phyloP scores from a whole-genome alignment of 371 early-diverging fungal species.

The Mucor circinelloides region DNA sequence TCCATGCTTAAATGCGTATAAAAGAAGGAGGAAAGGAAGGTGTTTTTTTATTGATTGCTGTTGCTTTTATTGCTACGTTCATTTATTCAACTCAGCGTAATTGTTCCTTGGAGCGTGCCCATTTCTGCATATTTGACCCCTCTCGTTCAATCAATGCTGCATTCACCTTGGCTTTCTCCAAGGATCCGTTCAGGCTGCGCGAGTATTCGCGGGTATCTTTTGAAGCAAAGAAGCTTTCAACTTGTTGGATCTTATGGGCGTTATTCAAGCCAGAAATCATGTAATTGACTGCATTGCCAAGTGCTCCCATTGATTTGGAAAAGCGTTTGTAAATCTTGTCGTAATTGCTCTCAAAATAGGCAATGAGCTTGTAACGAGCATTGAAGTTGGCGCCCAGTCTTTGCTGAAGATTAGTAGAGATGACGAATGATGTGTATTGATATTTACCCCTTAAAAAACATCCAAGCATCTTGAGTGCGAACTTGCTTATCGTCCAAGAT shows the following conservation, averaged over 20 bases:
- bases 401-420: background rate
- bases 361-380: constrained; percentile 70
- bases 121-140: constrained; percentile 30
- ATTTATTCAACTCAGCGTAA: background rate
- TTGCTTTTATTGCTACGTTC: background rate
- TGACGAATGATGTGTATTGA: background rate
- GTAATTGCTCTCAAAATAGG: constrained; percentile 77
- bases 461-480: constrained; percentile 80
- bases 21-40: background rate
- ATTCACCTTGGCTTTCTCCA: constrained; percentile 78
- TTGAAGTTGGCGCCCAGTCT: constrained; percentile 53
- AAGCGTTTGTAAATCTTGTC: constrained; percentile 66
- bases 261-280: constrained; percentile 66
- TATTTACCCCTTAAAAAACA: constrained; percentile 43
- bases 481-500: constrained; percentile 67
- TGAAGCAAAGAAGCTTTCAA: constrained; percentile 71
- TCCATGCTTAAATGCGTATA: background rate
- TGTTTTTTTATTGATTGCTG: no score
- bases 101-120: constrained; percentile 1
- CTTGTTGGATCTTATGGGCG: constrained; percentile 62
- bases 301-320: constrained; percentile 64
- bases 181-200: constrained; percentile 75
- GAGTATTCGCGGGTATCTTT: constrained; percentile 71
- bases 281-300: constrained; percentile 71
- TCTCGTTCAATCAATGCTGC: constrained; percentile 82